These are phyloP conservation scores for Emmonsia crescens DNA, from an alignment of 2,329 filamentous ascomycete species.

Conservation along the genomic window DNA sequence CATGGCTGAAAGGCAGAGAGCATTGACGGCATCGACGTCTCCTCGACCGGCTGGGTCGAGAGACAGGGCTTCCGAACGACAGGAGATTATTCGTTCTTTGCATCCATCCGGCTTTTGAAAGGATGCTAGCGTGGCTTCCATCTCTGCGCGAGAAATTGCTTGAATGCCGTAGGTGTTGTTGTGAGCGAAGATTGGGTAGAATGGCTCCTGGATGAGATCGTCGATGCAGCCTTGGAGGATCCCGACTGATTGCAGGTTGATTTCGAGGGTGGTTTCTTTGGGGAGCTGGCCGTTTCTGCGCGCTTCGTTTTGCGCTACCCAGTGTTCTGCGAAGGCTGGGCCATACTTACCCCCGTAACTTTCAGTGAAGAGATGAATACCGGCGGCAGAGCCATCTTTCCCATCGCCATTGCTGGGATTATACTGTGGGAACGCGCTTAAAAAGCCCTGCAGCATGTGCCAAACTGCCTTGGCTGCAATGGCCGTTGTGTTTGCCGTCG, in stretches of 20 bases:
- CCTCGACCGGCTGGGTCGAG: conserved; percentile 42
- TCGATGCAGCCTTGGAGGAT: conserved; percentile 55
- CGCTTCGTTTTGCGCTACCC: conserved; percentile 32
- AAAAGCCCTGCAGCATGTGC: conserved; percentile 52
- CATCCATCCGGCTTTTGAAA: conserved; percentile 41
- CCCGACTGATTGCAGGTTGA: conserved; percentile 44
- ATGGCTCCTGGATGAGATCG: conserved; percentile 40
- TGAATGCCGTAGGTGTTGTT: conserved; percentile 51
- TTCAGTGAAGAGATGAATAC: conserved; percentile 35
- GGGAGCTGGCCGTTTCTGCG: conserved; percentile 22
- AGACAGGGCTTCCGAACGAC: conserved; percentile 35
- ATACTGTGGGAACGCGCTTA: conserved; percentile 52
- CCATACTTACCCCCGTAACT: conserved; percentile 38
- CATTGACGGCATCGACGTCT: conserved; percentile 35
- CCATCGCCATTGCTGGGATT: conserved; percentile 39
- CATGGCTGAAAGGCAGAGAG: conserved; percentile 35
- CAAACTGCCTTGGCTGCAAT: conserved; percentile 46
- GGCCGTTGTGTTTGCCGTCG: conserved; percentile 40
- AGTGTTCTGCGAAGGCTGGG: conserved; percentile 29
- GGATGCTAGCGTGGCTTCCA: conserved; percentile 35
- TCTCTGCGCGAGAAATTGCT: conserved; percentile 39
- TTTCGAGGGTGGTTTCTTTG: conserved; percentile 21
- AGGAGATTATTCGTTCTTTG: conserved; percentile 43
- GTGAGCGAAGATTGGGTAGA: conserved; percentile 42
- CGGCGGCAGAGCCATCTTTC: conserved; percentile 16